Evolutionary conservation across 2,329 filamentous ascomycete genomes (phyloP), one percentile per base, ranked within the genome.

Genomic region (Colletotrichum theobromicola): DNA sequence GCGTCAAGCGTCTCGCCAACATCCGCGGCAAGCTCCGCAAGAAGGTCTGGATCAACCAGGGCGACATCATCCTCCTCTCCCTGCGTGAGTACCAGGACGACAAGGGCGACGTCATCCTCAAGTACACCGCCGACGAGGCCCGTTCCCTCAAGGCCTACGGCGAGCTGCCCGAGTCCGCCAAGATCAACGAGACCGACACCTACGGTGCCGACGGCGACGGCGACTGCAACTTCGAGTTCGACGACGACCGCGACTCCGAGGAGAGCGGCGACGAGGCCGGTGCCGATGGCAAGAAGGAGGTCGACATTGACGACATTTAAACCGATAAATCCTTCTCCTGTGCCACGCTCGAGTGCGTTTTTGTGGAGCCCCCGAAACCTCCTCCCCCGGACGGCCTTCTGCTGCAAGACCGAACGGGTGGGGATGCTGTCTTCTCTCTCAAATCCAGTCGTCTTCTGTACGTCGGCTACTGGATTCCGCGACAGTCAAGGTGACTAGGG

Each of bases 31-130:
- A 99, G 88, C 94, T 99, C 82, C 93, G 97, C 82, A 99, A 99
- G 92, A 99, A 99, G 92, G 97, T 98, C 86, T 98, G 95, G 95
- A 98, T 98, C 91, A 98, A 98, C 90, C 95, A 98, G 88, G 95
- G 95, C 83, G 95, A 98, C 85, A 98, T 98, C 84, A 96, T 96
- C 84, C 91, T 96, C 60, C 89, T 96, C 76, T 96, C 94, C 42
- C 93, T 98, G 76, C 94, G 95, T 80, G 95, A 97, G 85, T 97
- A 97, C 88, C 95, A 98, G 85, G 95, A 97, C 86, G 94, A 96
- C 87, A 98, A 98, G 88, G 96, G 96, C 85, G 96, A 98, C 84
- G 98, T 98, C 85, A 97, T 97, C 83, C 92, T 97, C 84, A 98
- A 98, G 90, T 98, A 98, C 91, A 94, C 92, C 72, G 93, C 95